Percentiles rank a stretch among this genome's conserved stretches.
These are phyloP conservation scores for Botrytis paeoniae DNA, from an alignment of 2,329 filamentous ascomycete species.

Conservation along the genomic window DNA sequence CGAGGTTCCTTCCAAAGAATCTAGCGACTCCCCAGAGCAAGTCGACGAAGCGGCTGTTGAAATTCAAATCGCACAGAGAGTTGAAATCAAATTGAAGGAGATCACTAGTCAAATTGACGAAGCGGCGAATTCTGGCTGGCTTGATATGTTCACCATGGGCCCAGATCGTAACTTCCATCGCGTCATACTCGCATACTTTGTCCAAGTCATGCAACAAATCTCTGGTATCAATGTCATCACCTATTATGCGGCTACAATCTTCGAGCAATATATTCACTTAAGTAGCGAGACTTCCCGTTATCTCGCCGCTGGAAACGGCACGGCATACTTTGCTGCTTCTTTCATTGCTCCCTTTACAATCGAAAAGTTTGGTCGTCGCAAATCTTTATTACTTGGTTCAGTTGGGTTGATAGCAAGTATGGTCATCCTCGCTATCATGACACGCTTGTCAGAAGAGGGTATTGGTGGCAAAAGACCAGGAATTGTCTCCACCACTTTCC, in stretches of 20 bases:
- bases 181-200: slow-evolving; percentile 67
- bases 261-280: slow-evolving; percentile 47
- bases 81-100: slow-evolving; percentile 21
- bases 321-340: slow-evolving; percentile 11
- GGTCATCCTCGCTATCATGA: slow-evolving; percentile 42
- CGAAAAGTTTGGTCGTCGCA: slow-evolving; percentile 60
- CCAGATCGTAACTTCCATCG: slow-evolving; percentile 53
- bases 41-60: not conserved
- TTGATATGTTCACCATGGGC: slow-evolving; percentile 19
- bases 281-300: slow-evolving; percentile 49
- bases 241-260: slow-evolving; percentile 50
- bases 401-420: slow-evolving; percentile 61
- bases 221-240: slow-evolving; percentile 45
- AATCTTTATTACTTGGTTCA: slow-evolving; percentile 69
- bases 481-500: slow-evolving; percentile 32
- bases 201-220: slow-evolving; percentile 55
- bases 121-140: not conserved
- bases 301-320: slow-evolving; percentile 50
- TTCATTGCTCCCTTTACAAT: slow-evolving; percentile 43
- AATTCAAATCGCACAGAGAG: not conserved
- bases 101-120: slow-evolving; percentile 34
- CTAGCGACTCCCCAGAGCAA: slow-evolving; percentile 35
- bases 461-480: slow-evolving; percentile 11
- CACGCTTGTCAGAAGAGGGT: slow-evolving; percentile 43
- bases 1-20: slow-evolving; percentile 40